phyloP scores from a whole-genome alignment of 2,329 filamentous ascomycete genomes.

The Scorias spongiosa region DNA sequence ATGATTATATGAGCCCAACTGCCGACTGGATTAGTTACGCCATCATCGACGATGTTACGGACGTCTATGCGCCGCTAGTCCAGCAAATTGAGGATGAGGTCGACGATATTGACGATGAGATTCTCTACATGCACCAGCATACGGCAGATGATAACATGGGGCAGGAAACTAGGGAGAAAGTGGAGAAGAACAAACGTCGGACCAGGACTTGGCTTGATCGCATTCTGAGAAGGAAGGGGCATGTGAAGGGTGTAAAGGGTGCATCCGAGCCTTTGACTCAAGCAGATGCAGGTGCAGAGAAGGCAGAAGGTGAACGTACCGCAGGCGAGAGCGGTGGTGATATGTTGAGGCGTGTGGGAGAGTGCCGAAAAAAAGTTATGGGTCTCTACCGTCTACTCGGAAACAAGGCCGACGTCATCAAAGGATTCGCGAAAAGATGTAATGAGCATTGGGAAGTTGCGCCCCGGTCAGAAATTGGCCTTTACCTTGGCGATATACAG shows the following conservation, averaged over 20 bases:
- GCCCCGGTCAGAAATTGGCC: slow-evolving; percentile 85
- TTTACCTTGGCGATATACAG: slow-evolving; percentile 95
- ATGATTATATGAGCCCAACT: slow-evolving; percentile 82
- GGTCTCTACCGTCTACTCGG: slow-evolving; percentile 79
- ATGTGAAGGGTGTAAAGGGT: slow-evolving; percentile 20
- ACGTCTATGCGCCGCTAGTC: slow-evolving; percentile 86
- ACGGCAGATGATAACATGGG: slow-evolving; percentile 19
- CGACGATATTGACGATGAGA: slow-evolving; percentile 88
- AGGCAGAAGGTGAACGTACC: slow-evolving; percentile 23
- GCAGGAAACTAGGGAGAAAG: slow-evolving; percentile 5
- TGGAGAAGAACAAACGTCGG: neutral
- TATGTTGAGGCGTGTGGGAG: slow-evolving; percentile 84
- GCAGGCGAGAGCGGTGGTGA: slow-evolving; percentile 42
- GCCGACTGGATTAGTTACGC: slow-evolving; percentile 98
- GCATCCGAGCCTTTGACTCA: slow-evolving; percentile 6
- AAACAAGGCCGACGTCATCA: slow-evolving; percentile 98
- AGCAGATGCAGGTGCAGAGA: slow-evolving; percentile 13
- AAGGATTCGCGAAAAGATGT: slow-evolving; percentile 94
- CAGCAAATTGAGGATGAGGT: slow-evolving; percentile 90
- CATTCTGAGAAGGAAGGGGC: slow-evolving; percentile 11
- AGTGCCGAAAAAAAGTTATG: slow-evolving; percentile 96
- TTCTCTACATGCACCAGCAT: slow-evolving; percentile 62
- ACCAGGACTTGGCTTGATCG: slow-evolving; percentile 1
- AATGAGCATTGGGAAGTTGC: slow-evolving; percentile 97
- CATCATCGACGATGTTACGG: slow-evolving; percentile 95